Percentiles rank a stretch among this genome's conserved stretches.
phyloP scores from a whole-genome alignment of 352 stramenopile species.

The Phytophthora uliginosa region DNA sequence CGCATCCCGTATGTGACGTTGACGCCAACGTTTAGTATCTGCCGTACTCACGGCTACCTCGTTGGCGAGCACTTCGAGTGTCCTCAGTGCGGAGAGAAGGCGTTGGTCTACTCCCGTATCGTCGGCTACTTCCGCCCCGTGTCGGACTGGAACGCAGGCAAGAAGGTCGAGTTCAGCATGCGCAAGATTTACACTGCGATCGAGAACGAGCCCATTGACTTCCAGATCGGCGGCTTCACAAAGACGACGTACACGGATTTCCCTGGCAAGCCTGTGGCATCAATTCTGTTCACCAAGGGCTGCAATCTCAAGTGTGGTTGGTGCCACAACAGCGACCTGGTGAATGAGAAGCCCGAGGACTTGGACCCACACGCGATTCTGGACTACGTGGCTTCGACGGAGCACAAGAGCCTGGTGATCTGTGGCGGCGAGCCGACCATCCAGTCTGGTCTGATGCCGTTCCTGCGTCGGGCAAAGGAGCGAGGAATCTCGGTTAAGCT shows the following conservation, averaged over 20 bases:
- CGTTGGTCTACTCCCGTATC: constrained; percentile 41
- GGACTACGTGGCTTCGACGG: constrained; percentile 41
- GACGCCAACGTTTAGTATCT: constrained; percentile 43
- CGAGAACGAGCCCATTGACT: constrained; percentile 39
- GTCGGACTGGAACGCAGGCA: constrained; percentile 40
- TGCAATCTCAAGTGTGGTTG: constrained; percentile 45
- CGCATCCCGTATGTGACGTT: constrained; percentile 42
- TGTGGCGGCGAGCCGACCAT: constrained; percentile 43
- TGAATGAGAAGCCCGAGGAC: constrained; percentile 38
- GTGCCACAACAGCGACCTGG: constrained; percentile 43
- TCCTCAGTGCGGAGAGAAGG: constrained; percentile 38
- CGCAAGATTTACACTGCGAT: constrained; percentile 44
- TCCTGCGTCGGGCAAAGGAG: constrained; percentile 37
- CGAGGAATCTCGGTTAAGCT: constrained; percentile 39
- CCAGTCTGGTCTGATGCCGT: constrained; percentile 37
- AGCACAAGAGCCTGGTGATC: constrained; percentile 39
- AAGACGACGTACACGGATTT: constrained; percentile 43
- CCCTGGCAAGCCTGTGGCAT: constrained; percentile 29
- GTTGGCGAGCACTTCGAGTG: constrained; percentile 37
- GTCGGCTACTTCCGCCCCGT: constrained; percentile 45
- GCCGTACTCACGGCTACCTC: constrained; percentile 38
- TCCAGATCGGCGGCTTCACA: constrained; percentile 41
- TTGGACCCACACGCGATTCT: constrained; percentile 39
- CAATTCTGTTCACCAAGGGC: constrained; percentile 44
- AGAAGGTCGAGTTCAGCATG: constrained; percentile 48